Evolutionary conservation across 345 rosid species (phyloP).

Genomic region (Pistacia integerrima): DNA sequence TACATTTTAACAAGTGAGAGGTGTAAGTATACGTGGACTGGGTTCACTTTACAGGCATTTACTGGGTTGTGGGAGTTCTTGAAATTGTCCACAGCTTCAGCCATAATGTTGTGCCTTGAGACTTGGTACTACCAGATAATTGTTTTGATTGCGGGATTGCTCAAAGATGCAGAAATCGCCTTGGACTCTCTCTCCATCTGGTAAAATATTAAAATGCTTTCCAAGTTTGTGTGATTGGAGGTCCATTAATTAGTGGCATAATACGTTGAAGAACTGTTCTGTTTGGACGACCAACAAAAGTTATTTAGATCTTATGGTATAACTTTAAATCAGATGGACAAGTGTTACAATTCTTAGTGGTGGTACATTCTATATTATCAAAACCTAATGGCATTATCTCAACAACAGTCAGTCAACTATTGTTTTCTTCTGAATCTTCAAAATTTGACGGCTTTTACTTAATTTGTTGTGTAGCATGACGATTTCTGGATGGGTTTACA

Average conservation of each 20-base stretch:
- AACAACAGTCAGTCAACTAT: neutral
- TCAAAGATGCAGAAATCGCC: constrained; percentile 53
- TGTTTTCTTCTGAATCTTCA: neutral
- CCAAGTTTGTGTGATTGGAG: neutral
- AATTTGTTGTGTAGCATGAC: constrained; percentile 47
- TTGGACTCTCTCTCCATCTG: constrained; percentile 61
- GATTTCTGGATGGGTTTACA: constrained; percentile 54
- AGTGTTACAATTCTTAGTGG: too few relatives aligned
- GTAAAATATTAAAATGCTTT: constrained; percentile 24
- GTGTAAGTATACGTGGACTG: constrained; percentile 57
- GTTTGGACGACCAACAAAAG: too few relatives aligned
- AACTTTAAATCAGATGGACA: too few relatives aligned
- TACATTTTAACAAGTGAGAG: constrained; percentile 47
- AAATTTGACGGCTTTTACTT: neutral
- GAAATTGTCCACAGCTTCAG: constrained; percentile 58
- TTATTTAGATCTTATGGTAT: too few relatives aligned
- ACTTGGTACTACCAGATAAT: constrained; percentile 62
- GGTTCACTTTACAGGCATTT: constrained; percentile 56
- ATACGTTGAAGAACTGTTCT: too few relatives aligned
- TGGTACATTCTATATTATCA: too few relatives aligned
- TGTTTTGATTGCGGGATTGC: constrained; percentile 65
- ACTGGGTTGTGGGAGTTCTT: constrained; percentile 50
- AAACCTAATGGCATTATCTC: too few relatives aligned
- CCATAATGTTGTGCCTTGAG: constrained; percentile 67
- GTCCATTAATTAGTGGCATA: too few relatives aligned